phyloP scores from a whole-genome alignment of 164 flowering plant genomes.

The Nelumbo lutea region DNA sequence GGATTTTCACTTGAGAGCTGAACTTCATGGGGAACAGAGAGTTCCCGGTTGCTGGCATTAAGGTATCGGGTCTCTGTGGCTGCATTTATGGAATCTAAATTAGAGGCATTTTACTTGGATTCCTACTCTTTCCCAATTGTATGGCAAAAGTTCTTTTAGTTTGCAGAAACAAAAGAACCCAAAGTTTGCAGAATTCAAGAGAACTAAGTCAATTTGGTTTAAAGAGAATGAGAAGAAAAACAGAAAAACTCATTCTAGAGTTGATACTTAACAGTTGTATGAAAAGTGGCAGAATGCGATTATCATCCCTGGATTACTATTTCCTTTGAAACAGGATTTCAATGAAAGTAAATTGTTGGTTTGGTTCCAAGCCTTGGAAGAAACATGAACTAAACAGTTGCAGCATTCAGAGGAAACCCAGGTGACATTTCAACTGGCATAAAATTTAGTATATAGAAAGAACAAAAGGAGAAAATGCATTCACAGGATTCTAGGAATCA shows the following conservation, averaged over 20 bases:
- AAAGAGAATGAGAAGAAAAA: background rate
- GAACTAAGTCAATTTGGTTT: background rate
- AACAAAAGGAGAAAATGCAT: background rate
- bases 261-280: background rate
- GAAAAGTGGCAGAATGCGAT: background rate
- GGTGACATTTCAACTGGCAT: background rate
- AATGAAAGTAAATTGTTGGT: background rate
- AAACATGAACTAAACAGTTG: background rate
- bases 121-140: background rate
- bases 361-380: background rate
- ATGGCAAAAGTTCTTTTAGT: background rate
- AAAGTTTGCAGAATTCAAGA: background rate
- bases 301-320: background rate
- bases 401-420: conserved; percentile 4
- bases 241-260: background rate
- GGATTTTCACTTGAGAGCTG: conserved; percentile 44
- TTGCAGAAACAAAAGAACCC: conserved; percentile 8
- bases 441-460: background rate
- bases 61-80: conserved; percentile 81
- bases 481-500: background rate
- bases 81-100: conserved; percentile 28
- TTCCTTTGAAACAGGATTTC: background rate
- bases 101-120: background rate
- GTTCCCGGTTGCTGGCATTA: conserved; percentile 93
- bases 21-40: conserved; percentile 56